Percentiles rank a stretch among this genome's conserved stretches.
Conservation (phyloP, 169 alveolate genomes). For the Neospora caninum region DNA sequence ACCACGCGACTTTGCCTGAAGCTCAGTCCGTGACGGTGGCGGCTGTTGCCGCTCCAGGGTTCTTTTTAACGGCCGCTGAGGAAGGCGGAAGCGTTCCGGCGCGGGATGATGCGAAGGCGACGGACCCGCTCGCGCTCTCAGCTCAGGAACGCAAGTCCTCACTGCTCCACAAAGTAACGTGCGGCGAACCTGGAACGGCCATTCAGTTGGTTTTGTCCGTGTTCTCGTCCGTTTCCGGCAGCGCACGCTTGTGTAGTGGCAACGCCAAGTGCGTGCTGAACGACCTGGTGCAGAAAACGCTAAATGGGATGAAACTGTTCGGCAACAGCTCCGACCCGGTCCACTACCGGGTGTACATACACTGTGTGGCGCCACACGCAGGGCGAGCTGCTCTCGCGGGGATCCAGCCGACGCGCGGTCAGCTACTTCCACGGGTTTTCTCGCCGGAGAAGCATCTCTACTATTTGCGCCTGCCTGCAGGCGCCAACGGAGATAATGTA, state of each 20-base stretch:
- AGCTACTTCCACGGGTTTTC: not conserved
- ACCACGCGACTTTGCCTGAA: not conserved
- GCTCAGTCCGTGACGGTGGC: not conserved
- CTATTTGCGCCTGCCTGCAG: not conserved
- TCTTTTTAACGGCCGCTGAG: not conserved
- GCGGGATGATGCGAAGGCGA: not conserved
- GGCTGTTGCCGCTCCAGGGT: not conserved
- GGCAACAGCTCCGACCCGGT: not conserved
- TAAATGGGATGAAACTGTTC: not conserved
- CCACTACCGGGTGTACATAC: conserved; percentile 4
- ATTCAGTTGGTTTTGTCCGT: not conserved
- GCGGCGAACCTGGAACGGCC: not conserved
- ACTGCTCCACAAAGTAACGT: not conserved
- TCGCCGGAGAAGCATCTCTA: conserved; percentile 20
- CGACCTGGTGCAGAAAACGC: not conserved
- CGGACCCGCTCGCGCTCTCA: not conserved
- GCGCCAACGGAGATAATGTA: not conserved
- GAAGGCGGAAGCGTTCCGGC: not conserved
- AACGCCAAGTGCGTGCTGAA: not conserved
- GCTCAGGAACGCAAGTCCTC: not conserved
- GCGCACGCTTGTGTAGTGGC: not conserved
- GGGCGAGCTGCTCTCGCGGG: conserved; percentile 16
- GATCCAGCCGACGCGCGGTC: not conserved
- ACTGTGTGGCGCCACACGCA: not conserved
- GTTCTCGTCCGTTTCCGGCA: not conserved